Evolutionary conservation across 805 yeast species (phyloP), one percentile per base, ranked within the genome.

Genomic region (Debaryomyces maramus): DNA sequence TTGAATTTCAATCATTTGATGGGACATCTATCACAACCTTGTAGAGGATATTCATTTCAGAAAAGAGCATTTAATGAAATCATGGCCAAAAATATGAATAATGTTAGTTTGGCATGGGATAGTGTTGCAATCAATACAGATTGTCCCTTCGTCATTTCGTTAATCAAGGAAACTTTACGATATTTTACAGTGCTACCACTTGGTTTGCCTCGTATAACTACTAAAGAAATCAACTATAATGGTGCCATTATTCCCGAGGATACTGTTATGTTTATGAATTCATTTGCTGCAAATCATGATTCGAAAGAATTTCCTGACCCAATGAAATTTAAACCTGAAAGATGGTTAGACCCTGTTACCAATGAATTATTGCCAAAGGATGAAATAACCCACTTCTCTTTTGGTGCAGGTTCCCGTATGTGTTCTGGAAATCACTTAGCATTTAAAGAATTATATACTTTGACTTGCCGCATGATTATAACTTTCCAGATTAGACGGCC

Each of bases 231-330:
- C n/a, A 30, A 43, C 0, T 73, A 67, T 49, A 57, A 57, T 3
- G 56, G 60, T 2, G 45, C 60, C 0, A 44, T 61, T 1, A 74
- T 85, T n/a, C 88, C 89, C 0, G 47, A 55, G 5, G 75, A 75
- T 0, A 80, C 88, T 0, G 65, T 73, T 0, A 49, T 84, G 35
- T 63, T 82, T 30, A 77, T 85, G 85, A 85, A 85, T 52, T 72
- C 85, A 0, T 82, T 74, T 67, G 80, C 83, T 2, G 88, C 82
- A 3, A 83, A 85, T 53, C 86, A 84, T 56, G 91, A 85, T 52
- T 53, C 58, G 0, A 40, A 36, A 3, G 55, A 56, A 10, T 81
- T 73, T 44, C 44, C 48, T 9, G 49, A 67, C 13, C 83, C 87
- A 0, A 58, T 56, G 52, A 51, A 52, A 13, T 82, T 81, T 50